Evolutionary conservation across 2,329 filamentous ascomycete genomes (phyloP), one percentile per base, ranked within the genome.

Genomic region (Aquanectria penicillioides): DNA sequence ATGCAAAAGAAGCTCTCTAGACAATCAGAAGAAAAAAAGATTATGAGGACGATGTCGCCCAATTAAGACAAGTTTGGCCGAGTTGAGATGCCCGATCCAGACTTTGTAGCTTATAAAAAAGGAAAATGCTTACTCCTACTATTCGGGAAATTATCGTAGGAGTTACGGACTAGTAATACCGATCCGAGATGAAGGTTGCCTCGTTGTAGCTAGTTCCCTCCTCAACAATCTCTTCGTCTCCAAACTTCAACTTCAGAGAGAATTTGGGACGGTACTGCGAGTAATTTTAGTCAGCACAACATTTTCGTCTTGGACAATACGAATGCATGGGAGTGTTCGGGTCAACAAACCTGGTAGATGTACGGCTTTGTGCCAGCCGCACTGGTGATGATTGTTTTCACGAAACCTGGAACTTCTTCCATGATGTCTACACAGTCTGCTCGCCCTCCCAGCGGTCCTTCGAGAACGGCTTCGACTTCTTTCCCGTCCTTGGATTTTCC

Each of bases 121-220:
- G n/a, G n/a, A n/a, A n/a, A n/a, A n/a, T n/a, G n/a, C n/a, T n/a
- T n/a, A n/a, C n/a, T n/a, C n/a, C n/a, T n/a, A n/a, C n/a, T n/a
- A n/a, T n/a, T n/a, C n/a, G n/a, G n/a, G n/a, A n/a, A n/a, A n/a
- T n/a, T n/a, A n/a, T n/a, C n/a, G n/a, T n/a, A n/a, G n/a, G n/a
- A n/a, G n/a, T n/a, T n/a, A n/a, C n/a, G n/a, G n/a, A n/a, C n/a
- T n/a, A n/a, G n/a, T n/a, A n/a, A n/a, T n/a, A n/a, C n/a, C n/a
- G n/a, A n/a, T n/a, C n/a, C n/a, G 90, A 93, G 77, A 99, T 97
- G 80, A 98, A 99, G 11, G 94, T 97, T 2, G 95, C 93, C 80
- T 99, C 95, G 56, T 86, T 87, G 97, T 49, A 97, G 78, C 34
- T 79, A 81, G 37, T n/a, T n/a, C 95, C 95, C 71, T 93, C 82